A percentile compares a stretch with the other conserved stretches of the same genome.
These are phyloP conservation scores for Phytophthora cryptogea DNA, from an alignment of 352 stramenopile species.

Conservation along the genomic window DNA sequence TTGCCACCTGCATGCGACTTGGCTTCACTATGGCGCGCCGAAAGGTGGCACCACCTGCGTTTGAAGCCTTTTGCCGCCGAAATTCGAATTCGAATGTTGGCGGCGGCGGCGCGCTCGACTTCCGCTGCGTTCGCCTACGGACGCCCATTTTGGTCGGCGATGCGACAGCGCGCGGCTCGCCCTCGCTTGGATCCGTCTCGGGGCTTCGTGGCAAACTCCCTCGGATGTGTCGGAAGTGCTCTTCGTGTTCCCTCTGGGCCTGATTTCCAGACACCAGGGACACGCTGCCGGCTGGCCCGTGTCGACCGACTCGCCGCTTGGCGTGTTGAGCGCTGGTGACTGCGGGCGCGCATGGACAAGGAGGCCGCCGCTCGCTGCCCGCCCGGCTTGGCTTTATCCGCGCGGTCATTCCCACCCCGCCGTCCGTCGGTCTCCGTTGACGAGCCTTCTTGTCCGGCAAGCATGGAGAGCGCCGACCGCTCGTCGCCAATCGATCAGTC, in stretches of 20 bases:
- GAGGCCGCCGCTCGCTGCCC: slow-evolving; percentile 7
- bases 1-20: slow-evolving; percentile 16
- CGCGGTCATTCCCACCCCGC: slow-evolving; percentile 22
- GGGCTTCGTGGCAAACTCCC: slow-evolving; percentile 29
- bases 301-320: slow-evolving; percentile 15
- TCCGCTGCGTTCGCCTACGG: slow-evolving; percentile 1
- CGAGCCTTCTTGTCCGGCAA: slow-evolving; percentile 5
- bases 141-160: neutral
- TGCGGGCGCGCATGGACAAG: slow-evolving; percentile 15
- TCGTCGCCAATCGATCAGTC: slow-evolving; percentile 37
- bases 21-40: slow-evolving; percentile 18
- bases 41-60: neutral
- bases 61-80: neutral
- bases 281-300: slow-evolving; percentile 30
- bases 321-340: slow-evolving; percentile 26
- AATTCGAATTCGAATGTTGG: slow-evolving; percentile 15
- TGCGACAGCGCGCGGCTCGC: slow-evolving; percentile 13
- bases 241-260: slow-evolving; percentile 15
- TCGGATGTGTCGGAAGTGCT: slow-evolving; percentile 35
- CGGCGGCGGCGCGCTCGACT: neutral
- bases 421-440: slow-evolving; percentile 1
- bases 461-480: slow-evolving; percentile 4
- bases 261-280: slow-evolving; percentile 38
- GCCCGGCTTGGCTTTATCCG: slow-evolving; percentile 29
- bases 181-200: slow-evolving; percentile 16